Conservation (phyloP, 2,329 filamentous ascomycete species). For the Nigrograna mackinnonii region DNA sequence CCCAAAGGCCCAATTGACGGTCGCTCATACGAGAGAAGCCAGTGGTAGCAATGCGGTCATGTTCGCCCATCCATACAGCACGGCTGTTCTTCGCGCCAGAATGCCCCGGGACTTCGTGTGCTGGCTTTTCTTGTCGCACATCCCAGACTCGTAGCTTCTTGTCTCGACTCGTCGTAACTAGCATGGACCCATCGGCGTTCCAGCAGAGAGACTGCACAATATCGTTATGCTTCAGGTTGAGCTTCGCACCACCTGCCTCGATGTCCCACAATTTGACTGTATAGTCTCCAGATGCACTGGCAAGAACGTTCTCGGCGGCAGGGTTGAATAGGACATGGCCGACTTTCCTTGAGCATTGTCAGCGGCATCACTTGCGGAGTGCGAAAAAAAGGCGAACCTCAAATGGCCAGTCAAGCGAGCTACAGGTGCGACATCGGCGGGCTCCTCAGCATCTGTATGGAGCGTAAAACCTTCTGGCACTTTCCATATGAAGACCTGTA, state of each 20-base stretch:
- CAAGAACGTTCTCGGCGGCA: conserved; percentile 90
- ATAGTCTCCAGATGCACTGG: conserved; percentile 92
- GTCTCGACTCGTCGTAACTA: conserved; percentile 93
- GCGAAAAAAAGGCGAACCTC: conserved; percentile 63
- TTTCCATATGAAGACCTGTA: conserved; percentile 84
- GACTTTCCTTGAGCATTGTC: conserved; percentile 71
- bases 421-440: conserved; percentile 78
- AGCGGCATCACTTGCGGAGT: conserved; percentile 10
- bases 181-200: conserved; percentile 83
- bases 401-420: conserved; percentile 85
- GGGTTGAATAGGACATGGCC: conserved; percentile 98
- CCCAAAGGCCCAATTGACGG: conserved; percentile 93
- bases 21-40: conserved; percentile 99
- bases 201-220: conserved; percentile 95
- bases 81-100: conserved; percentile 96
- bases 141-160: conserved; percentile 99
- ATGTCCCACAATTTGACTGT: conserved; percentile 97
- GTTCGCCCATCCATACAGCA: conserved; percentile 95
- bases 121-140: conserved; percentile 86
- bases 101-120: conserved; percentile 83
- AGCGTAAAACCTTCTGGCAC: conserved; percentile 88
- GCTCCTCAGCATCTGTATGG: conserved; percentile 80
- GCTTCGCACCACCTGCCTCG: conserved; percentile 71
- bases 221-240: conserved; percentile 83
- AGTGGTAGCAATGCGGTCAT: conserved; percentile 92